Evolutionary conservation across 129 eudicot species (phyloP).

Genomic region (Flaveria bidentis): DNA sequence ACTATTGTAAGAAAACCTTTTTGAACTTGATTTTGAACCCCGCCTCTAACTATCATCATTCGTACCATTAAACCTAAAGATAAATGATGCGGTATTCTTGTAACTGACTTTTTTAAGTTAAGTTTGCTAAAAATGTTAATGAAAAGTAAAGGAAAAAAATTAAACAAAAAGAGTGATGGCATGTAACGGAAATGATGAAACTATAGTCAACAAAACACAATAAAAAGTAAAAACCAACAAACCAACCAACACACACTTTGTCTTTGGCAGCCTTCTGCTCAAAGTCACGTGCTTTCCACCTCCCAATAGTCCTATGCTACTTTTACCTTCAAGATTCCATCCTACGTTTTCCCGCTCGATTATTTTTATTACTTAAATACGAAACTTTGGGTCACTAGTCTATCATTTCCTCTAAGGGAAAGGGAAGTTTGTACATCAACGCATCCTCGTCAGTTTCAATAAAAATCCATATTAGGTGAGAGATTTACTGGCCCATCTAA

Average conservation of each 20-base stretch:
- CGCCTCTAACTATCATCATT: too few species aligned
- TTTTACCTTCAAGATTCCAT: slow-evolving; percentile 35
- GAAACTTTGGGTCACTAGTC: too few species aligned
- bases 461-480: too few species aligned
- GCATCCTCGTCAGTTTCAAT: too few species aligned
- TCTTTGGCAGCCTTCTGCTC: slow-evolving; percentile 41
- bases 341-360: slow-evolving; percentile 4
- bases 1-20: too few species aligned
- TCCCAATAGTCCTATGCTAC: slow-evolving; percentile 10
- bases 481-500: too few species aligned
- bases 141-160: slow-evolving; percentile 10
- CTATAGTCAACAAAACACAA: slow-evolving; percentile 37
- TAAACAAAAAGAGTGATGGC: slow-evolving; percentile 32
- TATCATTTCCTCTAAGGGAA: too few species aligned
- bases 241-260: slow-evolving; percentile 27
- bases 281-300: slow-evolving; percentile 37
- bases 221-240: slow-evolving; percentile 23
- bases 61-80: neutral
- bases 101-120: neutral
- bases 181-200: slow-evolving; percentile 35
- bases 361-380: too few species aligned
- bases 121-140: slow-evolving; percentile 10
- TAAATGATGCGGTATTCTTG: neutral
- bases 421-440: too few species aligned
- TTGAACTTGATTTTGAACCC: too few species aligned